Evolutionary conservation across 441 rosid genomes (phyloP), one percentile per base, ranked within the genome.

Genomic region (Gossypium gossypioides): DNA sequence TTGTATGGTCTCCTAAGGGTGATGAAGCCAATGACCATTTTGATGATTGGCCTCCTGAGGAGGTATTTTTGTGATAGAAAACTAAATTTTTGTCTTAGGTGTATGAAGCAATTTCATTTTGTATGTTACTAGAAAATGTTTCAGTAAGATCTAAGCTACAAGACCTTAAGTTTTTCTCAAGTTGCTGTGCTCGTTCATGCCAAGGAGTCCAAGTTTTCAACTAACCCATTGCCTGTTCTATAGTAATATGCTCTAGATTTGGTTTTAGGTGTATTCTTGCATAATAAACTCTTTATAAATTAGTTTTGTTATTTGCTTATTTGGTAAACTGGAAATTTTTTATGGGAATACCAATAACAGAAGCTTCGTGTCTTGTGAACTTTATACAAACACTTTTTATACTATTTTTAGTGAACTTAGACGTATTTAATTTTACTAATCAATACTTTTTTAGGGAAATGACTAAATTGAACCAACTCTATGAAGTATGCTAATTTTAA

Each of bases 1-100:
- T 88, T 0, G 81, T 88, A 79, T 88, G 92, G 92, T 85, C 87
- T 74, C 92, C 90, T 57, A 86, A 73, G 78, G 54, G 83, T 57
- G 77, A 85, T 24, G 90, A 84, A 64, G 64, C 55, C 67, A 81
- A 83, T 76, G 78, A 79, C 68, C 79, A 75, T 68, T 62, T 76
- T 67, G 88, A 81, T 52, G 85, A 84, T 76, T 88, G 96, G 93
- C 64, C 76, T 57, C 71, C 75, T 2, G 92, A 88, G 74, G 92
- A 86, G 82, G 92, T 88, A 84, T 54, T 25, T 71, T 32, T n/a
- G 12, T 68, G 44, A 68, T 27, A 68, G 8, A 29, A 37, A 37
- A 37, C 44, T 37, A 37, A 37, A 37, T 2, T n/a, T 18, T 40
- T 32, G 34, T 70, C 48, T 51, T 64, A 55, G 21, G 8, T 58